These are phyloP conservation scores for Nicotiana tomentosiformis DNA, from an alignment of 257 asterid species.

Conservation along the genomic window DNA sequence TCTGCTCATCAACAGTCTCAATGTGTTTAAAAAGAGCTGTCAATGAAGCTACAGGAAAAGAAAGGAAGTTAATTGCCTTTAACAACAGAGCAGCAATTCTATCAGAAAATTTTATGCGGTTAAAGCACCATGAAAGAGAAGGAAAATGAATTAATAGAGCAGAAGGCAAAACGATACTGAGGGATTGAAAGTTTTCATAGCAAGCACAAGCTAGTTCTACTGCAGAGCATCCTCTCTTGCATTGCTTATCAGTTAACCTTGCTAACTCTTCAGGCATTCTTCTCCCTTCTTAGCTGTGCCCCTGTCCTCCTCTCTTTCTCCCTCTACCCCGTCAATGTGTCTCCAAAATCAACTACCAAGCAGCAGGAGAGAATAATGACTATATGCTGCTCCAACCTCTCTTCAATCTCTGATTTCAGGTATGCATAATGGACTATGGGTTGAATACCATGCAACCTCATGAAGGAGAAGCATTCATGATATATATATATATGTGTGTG, in stretches of 20 bases:
- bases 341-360: not conserved
- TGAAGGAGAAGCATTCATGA: not conserved
- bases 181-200: not conserved
- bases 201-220: not conserved
- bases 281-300: not conserved
- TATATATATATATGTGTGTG: too few species aligned
- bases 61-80: not conserved
- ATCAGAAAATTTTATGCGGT: not conserved
- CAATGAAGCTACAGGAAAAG: slow-evolving; percentile 61
- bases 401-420: not conserved
- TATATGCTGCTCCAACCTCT: not conserved
- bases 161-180: not conserved
- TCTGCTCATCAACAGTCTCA: slow-evolving; percentile 83
- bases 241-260: not conserved
- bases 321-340: not conserved
- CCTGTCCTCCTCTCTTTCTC: not conserved
- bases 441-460: not conserved
- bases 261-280: not conserved
- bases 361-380: not conserved
- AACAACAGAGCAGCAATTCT: not conserved
- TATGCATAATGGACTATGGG: not conserved
- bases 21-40: slow-evolving; percentile 90
- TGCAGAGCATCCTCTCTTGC: not conserved
- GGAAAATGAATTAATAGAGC: not conserved
- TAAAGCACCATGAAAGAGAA: not conserved